Evolutionary conservation across 257 asterid genomes (phyloP).

Genomic region (Nicotiana knightiana): DNA sequence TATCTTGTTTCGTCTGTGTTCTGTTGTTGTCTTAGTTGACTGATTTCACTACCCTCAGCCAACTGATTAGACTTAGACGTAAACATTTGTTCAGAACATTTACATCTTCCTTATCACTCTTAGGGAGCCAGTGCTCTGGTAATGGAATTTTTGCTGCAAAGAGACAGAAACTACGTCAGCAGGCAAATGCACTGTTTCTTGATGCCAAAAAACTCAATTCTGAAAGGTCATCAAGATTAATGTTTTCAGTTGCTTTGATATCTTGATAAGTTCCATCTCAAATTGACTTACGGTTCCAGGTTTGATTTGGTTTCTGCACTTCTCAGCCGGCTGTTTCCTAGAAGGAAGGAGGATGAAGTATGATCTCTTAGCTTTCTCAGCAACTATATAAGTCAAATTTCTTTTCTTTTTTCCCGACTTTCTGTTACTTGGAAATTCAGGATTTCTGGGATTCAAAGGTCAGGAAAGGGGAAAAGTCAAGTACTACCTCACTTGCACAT

Average conservation of each 20-base stretch:
- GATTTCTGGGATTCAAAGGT: slow-evolving; percentile 25
- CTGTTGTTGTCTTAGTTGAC: not conserved
- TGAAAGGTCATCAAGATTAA: slow-evolving; percentile 40
- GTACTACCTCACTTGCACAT: slow-evolving; percentile 20
- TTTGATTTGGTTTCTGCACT: slow-evolving; percentile 52
- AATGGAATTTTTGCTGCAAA: slow-evolving; percentile 48
- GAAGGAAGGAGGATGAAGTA: slow-evolving; percentile 37
- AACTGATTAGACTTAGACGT: not conserved
- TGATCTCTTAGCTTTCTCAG: slow-evolving; percentile 19
- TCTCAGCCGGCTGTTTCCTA: slow-evolving; percentile 46
- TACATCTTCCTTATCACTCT: slow-evolving; percentile 13
- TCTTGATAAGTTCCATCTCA: slow-evolving; percentile 8
- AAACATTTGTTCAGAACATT: not conserved
- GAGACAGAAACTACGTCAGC: slow-evolving; percentile 51
- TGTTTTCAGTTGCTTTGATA: slow-evolving; percentile 15
- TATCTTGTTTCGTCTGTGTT: slow-evolving; percentile 4
- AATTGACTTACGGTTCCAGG: slow-evolving; percentile 41
- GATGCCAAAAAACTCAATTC: slow-evolving; percentile 34
- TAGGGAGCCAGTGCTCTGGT: slow-evolving; percentile 46
- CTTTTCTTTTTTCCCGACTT: not conserved
- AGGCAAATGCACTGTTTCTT: slow-evolving; percentile 35
- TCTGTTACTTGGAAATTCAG: slow-evolving; percentile 7
- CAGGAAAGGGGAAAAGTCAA: slow-evolving; percentile 24
- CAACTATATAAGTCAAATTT: not conserved
- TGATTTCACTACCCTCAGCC: not conserved